Percentiles rank a stretch among this genome's conserved stretches.
phyloP scores from a whole-genome alignment of 768 basidiomycete species.

The Leccinum broughii region DNA sequence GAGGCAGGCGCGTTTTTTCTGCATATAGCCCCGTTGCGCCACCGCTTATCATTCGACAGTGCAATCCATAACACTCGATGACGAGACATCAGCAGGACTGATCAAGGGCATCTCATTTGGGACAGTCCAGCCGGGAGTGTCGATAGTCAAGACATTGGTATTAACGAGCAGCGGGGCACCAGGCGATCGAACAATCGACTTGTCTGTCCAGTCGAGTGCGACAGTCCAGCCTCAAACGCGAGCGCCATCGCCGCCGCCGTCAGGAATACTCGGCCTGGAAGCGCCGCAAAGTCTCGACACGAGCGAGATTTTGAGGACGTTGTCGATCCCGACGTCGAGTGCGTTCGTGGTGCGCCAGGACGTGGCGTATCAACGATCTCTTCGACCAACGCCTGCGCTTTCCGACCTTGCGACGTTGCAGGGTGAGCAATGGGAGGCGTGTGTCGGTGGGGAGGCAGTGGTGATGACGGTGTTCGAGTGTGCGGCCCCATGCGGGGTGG shows the following conservation, averaged over 20 bases:
- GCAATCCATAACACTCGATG: constrained; percentile 61
- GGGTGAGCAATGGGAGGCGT: constrained; percentile 46
- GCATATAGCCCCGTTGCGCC: not conserved
- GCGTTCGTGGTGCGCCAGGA: constrained; percentile 58
- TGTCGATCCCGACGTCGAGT: constrained; percentile 64
- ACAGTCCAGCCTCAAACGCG: not conserved
- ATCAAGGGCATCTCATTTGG: constrained; percentile 77
- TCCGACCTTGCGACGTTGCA: constrained; percentile 58
- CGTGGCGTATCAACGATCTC: constrained; percentile 52
- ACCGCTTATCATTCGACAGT: constrained; percentile 36
- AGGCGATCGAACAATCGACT: constrained; percentile 75
- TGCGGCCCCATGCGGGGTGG: constrained; percentile 55
- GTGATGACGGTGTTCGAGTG: constrained; percentile 53
- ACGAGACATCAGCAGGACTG: constrained; percentile 64
- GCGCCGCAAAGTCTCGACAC: constrained; percentile 27
- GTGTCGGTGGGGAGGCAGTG: constrained; percentile 55
- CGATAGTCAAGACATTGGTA: constrained; percentile 59
- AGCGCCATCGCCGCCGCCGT: constrained; percentile 1
- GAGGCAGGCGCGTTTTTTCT: constrained; percentile 53
- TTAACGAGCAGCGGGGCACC: constrained; percentile 60
- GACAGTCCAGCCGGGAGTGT: constrained; percentile 55
- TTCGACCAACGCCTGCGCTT: constrained; percentile 43
- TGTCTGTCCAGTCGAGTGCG: constrained; percentile 70
- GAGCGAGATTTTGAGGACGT: not conserved
- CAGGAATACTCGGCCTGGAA: constrained; percentile 5